Evolutionary conservation across 768 basidiomycete species (phyloP), one percentile per base, ranked within the genome.

Genomic region (Mycena crocata): DNA sequence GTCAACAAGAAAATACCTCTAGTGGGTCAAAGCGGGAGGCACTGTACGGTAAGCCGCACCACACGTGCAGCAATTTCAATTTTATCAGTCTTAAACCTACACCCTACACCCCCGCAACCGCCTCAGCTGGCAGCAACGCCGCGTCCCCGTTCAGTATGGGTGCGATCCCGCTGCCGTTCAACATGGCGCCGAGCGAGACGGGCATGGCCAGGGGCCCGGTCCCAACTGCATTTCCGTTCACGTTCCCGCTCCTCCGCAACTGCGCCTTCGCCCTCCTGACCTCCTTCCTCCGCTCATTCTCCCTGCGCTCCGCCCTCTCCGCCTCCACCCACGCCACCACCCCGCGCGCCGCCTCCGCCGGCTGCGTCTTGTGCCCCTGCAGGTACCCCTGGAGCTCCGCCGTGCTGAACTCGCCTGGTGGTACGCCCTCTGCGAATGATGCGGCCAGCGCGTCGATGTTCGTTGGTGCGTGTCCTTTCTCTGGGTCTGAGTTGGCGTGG

Each of bases 371-470:
- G 61, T 66, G 66, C n/a, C 61, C 46, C 26, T 86, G 75, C 34
- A 85, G 71, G 66, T 78, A 85, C 1, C 82, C 83, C 66, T 85
- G 84, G 6, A 86, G 75, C 46, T 83, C 81, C 6, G 85, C 83
- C 3, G 82, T 77, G 48, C 80, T 79, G 68, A 84, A 80, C 62
- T 75, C 74, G 54, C 74, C 59, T 23, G 77, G 69, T 0, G 84
- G 83, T 12, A 85, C 66, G 28, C 34, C 54, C 9, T 67, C 59
- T 0, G 78, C 75, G 64, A 85, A 85, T 2, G 49, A 19, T 8
- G 68, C 65, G 1, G 81, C 79, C 24, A 79, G 58, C 30, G 8
- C n/a, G 3, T 19, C 21, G 48, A 65, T 52, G 17, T 31, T 28
- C 49, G 17, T 48, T 17, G 10, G 23, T 4, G 35, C 3, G 10